Conservation (phyloP, 345 rosid species). For the Crucihimalaya himalaica region DNA sequence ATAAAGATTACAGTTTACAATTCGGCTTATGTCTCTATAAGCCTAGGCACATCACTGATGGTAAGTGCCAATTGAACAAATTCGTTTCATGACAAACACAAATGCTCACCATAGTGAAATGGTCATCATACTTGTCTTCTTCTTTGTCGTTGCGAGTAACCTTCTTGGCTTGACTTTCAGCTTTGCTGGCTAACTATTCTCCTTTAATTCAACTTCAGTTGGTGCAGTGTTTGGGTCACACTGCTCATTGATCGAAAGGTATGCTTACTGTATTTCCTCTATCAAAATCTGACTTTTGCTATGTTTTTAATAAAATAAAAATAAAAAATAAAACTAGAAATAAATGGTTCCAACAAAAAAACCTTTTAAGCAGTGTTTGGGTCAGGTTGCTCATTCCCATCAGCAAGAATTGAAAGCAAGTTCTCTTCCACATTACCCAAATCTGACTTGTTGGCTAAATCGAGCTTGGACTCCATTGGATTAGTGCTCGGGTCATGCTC, state of each 20-base stretch:
- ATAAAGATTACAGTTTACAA: too few species aligned
- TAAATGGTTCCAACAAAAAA: too few species aligned
- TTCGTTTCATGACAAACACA: background rate
- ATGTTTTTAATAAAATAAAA: too few species aligned
- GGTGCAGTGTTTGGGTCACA: background rate
- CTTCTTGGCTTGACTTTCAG: background rate
- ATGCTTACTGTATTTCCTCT: background rate
- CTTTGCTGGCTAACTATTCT: background rate
- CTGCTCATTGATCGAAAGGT: background rate
- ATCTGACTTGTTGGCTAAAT: background rate
- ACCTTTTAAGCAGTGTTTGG: slow-evolving; percentile 14
- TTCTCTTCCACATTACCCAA: slow-evolving; percentile 29
- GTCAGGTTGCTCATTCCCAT: slow-evolving; percentile 14
- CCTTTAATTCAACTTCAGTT: slow-evolving; percentile 5
- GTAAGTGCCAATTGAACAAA: background rate
- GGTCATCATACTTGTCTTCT: slow-evolving; percentile 6
- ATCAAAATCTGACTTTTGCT: background rate
- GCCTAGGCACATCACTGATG: too few species aligned
- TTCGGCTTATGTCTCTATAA: too few species aligned
- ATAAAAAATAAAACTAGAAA: too few species aligned
- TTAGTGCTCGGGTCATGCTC: slow-evolving; percentile 20
- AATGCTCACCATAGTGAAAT: background rate
- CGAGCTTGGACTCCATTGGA: slow-evolving; percentile 13
- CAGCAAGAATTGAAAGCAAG: slow-evolving; percentile 20
- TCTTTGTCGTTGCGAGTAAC: background rate